Base-by-base conservation (phyloP, 805 yeast species). In the Ogataea nakhonphanomensis region DNA sequence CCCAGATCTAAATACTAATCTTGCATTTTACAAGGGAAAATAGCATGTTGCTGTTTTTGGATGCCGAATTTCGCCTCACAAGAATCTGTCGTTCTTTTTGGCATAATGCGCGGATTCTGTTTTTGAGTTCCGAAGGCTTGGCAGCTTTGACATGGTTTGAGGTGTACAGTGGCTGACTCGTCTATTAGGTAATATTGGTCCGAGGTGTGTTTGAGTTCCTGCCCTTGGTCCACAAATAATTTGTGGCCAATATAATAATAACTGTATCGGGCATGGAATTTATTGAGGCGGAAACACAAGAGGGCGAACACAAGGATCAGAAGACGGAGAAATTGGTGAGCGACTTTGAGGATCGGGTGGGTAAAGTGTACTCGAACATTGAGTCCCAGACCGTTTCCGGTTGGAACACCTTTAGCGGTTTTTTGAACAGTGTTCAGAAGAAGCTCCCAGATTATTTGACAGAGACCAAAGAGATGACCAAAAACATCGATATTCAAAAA, bases 321-420 rank as follows among this genome's bases (percentile, higher is more conserved):
- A 69, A 71, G 50, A 78, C 86, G 0, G 82, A 80, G 37, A 68
- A 71, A 49, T 53, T 80, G 14, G 86, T 79, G 49, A 64, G 63
- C 30, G 79, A 74, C 31, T 70, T 82, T 20, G 79, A 76, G 42
- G 59, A 66, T 14, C 54, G 50, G 34, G 65, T 63, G 25, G 67
- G 62, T 30, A 46, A 55, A 11, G 50, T 75, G 3, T 78, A 75
- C 58, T 46, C 63, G 3, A 56, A 61, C 25, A 59, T 79, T 12
- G 81, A 78, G 45, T 45, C 58, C 5, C 61, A 58, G 21, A 66
- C 74, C 1, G 54, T 61, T 1, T 44, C 51, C 1, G 67, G 70
- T 41, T 67, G 71, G 54, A 50, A 50, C 8, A 43, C 62, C 4
- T 48, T 66, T 37, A 61, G 59, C 32, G 66, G 70, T 7, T 61